These are phyloP conservation scores for Colletotrichum godetiae DNA, from an alignment of 2,329 filamentous ascomycete species.

Conservation along the genomic window DNA sequence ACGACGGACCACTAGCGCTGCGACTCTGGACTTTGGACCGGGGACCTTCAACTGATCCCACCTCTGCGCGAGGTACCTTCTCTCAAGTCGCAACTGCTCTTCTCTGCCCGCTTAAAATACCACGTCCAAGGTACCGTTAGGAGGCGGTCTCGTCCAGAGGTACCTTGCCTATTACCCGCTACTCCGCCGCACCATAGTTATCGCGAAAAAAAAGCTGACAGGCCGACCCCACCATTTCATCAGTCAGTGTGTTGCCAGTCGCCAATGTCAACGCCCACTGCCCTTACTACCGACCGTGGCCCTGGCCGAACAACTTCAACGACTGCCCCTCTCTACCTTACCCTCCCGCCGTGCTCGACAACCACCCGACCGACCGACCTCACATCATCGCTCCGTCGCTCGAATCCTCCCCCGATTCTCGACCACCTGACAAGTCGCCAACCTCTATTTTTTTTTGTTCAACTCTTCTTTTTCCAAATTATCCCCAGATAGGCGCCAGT, in stretches of 20 bases:
- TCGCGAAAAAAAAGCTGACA: conserved; percentile 38
- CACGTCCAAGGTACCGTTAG: conserved; percentile 1
- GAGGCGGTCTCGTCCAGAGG: conserved; percentile 2
- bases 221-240: conserved; percentile 35
- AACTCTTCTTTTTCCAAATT: conserved; percentile 24
- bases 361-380: conserved; percentile 9
- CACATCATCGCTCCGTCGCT: conserved; percentile 5
- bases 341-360: conserved; percentile 2
- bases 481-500: conserved; percentile 42
- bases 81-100: neutral
- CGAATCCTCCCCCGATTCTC: conserved; percentile 21
- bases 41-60: neutral
- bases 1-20: conserved; percentile 12
- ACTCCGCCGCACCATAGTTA: conserved; percentile 36
- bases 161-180: conserved; percentile 17
- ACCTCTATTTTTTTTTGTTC: conserved; percentile 3
- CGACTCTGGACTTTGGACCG: neutral
- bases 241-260: conserved; percentile 10
- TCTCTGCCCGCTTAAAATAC: neutral
- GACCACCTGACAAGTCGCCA: conserved; percentile 18
- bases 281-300: conserved; percentile 13
- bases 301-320: conserved; percentile 27
- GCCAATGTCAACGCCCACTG: conserved; percentile 27
- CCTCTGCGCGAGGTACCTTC: neutral
- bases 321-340: conserved; percentile 32